phyloP scores from a whole-genome alignment of 352 stramenopile genomes.

The Elongisporangium anandrum region DNA sequence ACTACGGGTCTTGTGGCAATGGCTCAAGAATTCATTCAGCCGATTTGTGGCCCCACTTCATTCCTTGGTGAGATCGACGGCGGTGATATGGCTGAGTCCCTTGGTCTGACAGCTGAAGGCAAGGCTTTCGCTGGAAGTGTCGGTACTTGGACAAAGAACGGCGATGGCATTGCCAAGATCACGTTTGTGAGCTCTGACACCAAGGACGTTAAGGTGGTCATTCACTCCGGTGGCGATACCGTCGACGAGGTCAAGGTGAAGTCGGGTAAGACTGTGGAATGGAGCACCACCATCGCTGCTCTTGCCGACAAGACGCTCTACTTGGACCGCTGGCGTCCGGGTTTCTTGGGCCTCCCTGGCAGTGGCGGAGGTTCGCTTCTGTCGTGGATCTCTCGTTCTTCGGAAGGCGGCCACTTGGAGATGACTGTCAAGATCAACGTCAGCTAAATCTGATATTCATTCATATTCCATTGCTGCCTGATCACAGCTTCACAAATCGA shows the following conservation, averaged over 20 bases:
- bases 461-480: no score
- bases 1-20: conserved; percentile 40
- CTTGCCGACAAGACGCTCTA: conserved; percentile 51
- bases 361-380: conserved; percentile 23
- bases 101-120: conserved; percentile 34
- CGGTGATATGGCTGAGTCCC: conserved; percentile 25
- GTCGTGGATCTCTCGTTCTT: conserved; percentile 36
- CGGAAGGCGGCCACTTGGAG: conserved; percentile 25
- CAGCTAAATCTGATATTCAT: no score
- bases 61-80: conserved; percentile 60
- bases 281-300: conserved; percentile 26
- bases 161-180: conserved; percentile 29
- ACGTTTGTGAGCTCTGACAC: conserved; percentile 36
- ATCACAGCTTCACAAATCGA: no score
- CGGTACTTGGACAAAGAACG: conserved; percentile 35
- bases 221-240: conserved; percentile 33
- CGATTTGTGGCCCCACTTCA: conserved; percentile 49
- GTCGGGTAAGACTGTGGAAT: conserved; percentile 26
- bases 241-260: conserved; percentile 26
- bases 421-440: conserved; percentile 39
- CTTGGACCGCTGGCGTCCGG: conserved; percentile 42
- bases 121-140: conserved; percentile 36
- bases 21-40: conserved; percentile 49
- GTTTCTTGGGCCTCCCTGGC: conserved; percentile 26
- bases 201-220: conserved; percentile 35